A percentile compares a stretch with the other conserved stretches of the same genome.
These are phyloP conservation scores for Plantago major DNA, from an alignment of 257 asterid genomes.

Conservation along the genomic window DNA sequence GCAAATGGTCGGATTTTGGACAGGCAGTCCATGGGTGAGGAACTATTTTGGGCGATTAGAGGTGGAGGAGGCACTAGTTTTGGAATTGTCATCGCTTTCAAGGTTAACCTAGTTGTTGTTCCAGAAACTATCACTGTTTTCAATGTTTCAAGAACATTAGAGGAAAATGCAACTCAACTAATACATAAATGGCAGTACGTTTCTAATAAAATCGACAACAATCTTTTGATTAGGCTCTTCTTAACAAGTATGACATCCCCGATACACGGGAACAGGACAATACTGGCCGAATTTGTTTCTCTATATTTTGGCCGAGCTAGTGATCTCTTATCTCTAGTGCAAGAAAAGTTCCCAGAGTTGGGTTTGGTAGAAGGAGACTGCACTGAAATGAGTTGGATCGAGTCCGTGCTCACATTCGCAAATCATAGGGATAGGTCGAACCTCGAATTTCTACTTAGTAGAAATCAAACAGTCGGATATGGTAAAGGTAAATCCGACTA, in stretches of 20 bases:
- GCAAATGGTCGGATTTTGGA: no score
- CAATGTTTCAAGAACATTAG: not conserved
- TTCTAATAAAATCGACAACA: not conserved
- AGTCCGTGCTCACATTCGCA: not conserved
- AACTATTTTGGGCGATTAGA: no score
- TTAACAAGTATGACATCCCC: not conserved
- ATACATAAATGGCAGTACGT: not conserved
- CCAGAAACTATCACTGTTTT: not conserved
- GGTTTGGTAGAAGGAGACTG: not conserved
- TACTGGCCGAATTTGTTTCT: not conserved
- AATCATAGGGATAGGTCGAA: not conserved
- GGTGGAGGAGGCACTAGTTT: no score
- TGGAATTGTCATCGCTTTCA: no score
- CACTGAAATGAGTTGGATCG: not conserved
- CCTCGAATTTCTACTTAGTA: not conserved
- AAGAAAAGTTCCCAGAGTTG: not conserved
- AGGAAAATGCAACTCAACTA: not conserved
- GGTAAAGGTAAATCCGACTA: not conserved
- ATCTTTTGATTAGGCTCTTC: slow-evolving; percentile 1
- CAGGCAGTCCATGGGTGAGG: no score
- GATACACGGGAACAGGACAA: not conserved
- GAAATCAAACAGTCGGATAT: not conserved
- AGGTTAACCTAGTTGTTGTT: no score
- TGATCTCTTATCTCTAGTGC: not conserved
- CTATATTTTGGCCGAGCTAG: not conserved